A percentile compares a stretch with the other conserved stretches of the same genome.
Conservation (phyloP, 2,329 filamentous ascomycete species). For the Claviceps sorghi region DNA sequence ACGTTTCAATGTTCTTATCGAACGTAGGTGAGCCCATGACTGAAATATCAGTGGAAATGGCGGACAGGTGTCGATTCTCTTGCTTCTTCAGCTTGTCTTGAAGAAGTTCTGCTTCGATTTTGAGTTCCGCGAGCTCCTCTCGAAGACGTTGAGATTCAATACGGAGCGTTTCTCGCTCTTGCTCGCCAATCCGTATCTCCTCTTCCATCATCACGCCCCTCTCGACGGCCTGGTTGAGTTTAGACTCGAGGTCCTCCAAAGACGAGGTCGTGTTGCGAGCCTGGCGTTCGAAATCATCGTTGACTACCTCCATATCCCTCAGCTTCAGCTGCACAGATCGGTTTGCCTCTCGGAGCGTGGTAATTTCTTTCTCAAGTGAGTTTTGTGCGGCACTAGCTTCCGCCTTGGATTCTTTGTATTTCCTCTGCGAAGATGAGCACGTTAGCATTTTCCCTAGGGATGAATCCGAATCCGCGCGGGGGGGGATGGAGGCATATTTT, state of each 20-base stretch:
- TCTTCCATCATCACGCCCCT: constrained; percentile 86
- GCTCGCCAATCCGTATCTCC: constrained; percentile 79
- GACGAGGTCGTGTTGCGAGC: constrained; percentile 91
- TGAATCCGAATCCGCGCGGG: too few relatives aligned
- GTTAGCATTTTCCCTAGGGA: constrained; percentile 2
- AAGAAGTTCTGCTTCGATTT: constrained; percentile 87
- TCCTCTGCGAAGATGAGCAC: constrained; percentile 44
- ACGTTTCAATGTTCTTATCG: constrained; percentile 53
- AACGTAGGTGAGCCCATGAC: constrained; percentile 57
- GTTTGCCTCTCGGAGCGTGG: constrained; percentile 71
- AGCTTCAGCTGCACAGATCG: constrained; percentile 68
- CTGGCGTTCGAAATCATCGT: constrained; percentile 95
- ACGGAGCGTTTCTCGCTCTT: constrained; percentile 75
- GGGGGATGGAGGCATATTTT: background rate
- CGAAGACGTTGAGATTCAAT: constrained; percentile 83
- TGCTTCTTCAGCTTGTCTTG: constrained; percentile 81
- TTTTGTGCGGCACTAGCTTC: constrained; percentile 79
- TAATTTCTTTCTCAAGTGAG: constrained; percentile 87
- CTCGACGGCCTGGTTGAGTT: constrained; percentile 91
- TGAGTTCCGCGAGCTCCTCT: constrained; percentile 83
- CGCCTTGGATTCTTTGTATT: constrained; percentile 87
- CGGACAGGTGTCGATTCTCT: constrained; percentile 41
- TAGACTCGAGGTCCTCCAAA: constrained; percentile 90
- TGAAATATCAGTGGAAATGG: constrained; percentile 47
- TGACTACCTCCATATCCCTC: constrained; percentile 91